Conservation (phyloP, 768 basidiomycete species). For the Cubamyces lactineus region DNA sequence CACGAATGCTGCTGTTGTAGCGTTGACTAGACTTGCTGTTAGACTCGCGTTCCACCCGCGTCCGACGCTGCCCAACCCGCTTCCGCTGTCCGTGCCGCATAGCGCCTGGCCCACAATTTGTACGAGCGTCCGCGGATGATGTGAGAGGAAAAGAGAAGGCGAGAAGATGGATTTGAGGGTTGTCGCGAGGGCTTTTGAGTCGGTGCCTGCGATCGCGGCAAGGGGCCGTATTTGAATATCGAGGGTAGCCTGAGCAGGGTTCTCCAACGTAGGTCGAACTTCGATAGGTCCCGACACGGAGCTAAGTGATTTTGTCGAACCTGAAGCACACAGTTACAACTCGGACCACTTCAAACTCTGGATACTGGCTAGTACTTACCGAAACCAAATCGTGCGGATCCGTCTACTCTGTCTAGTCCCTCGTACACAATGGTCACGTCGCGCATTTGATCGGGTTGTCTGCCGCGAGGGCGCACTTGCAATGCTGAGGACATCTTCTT, state of each 20-base stretch:
- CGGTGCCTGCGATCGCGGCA: conserved; percentile 67
- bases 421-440: conserved; percentile 54
- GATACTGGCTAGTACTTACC: conserved; percentile 45
- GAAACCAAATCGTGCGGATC: conserved; percentile 73
- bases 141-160: conserved; percentile 65
- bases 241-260: conserved; percentile 71
- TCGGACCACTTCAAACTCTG: too few species aligned
- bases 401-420: conserved; percentile 70
- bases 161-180: conserved; percentile 59
- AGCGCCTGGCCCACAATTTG: conserved; percentile 80
- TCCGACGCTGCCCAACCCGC: conserved; percentile 28
- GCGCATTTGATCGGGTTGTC: conserved; percentile 41
- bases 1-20: conserved; percentile 66
- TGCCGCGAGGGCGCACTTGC: conserved; percentile 38
- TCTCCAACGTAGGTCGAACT: conserved; percentile 68
- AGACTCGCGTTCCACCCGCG: conserved; percentile 45
- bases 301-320: conserved; percentile 52
- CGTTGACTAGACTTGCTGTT: conserved; percentile 70
- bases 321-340: conserved; percentile 37
- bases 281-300: conserved; percentile 85
- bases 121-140: conserved; percentile 70
- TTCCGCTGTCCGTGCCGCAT: conserved; percentile 31
- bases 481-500: conserved; percentile 5
- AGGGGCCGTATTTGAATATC: conserved; percentile 77
- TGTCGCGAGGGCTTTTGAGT: conserved; percentile 61